Evolutionary conservation across 805 yeast genomes (phyloP).

Genomic region (Kluyveromyces siamensis): DNA sequence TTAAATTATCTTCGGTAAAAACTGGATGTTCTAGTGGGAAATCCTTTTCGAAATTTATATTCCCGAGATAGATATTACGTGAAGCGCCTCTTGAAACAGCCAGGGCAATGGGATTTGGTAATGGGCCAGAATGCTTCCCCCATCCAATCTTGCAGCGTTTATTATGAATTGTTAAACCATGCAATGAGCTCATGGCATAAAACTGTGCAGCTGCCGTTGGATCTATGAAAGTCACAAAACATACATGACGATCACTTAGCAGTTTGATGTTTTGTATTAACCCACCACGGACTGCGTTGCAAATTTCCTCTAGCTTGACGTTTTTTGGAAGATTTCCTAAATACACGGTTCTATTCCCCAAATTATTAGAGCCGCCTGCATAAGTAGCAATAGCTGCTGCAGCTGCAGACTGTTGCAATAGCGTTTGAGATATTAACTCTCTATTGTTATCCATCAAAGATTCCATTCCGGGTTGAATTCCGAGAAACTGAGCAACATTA

Average conservation of each 20-base stretch:
- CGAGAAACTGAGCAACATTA: constrained; percentile 91
- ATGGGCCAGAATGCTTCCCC: constrained; percentile 95
- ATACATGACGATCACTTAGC: constrained; percentile 77
- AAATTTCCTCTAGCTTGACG: constrained; percentile 82
- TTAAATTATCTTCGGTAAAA: constrained; percentile 50
- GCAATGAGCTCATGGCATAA: constrained; percentile 86
- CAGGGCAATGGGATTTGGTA: constrained; percentile 74
- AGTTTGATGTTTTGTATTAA: constrained; percentile 75
- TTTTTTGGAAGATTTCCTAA: constrained; percentile 85
- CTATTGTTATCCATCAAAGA: constrained; percentile 62
- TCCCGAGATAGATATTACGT: constrained; percentile 85
- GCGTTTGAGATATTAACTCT: constrained; percentile 53
- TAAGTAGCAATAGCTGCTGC: constrained; percentile 96
- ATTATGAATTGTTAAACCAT: constrained; percentile 79
- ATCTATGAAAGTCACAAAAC: constrained; percentile 91
- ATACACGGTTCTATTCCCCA: constrained; percentile 90
- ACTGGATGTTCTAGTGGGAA: constrained; percentile 16
- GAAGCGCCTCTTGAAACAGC: constrained; percentile 94
- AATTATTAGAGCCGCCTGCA: constrained; percentile 86
- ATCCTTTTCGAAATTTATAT: constrained; percentile 35
- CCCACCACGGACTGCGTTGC: constrained; percentile 95
- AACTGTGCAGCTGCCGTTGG: constrained; percentile 97
- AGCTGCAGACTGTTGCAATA: constrained; percentile 90
- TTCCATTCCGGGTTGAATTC: constrained; percentile 83
- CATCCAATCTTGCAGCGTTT: constrained; percentile 89